Conservation (phyloP, 2,329 filamentous ascomycete genomes). For the Trichoderma citrinoviride region DNA sequence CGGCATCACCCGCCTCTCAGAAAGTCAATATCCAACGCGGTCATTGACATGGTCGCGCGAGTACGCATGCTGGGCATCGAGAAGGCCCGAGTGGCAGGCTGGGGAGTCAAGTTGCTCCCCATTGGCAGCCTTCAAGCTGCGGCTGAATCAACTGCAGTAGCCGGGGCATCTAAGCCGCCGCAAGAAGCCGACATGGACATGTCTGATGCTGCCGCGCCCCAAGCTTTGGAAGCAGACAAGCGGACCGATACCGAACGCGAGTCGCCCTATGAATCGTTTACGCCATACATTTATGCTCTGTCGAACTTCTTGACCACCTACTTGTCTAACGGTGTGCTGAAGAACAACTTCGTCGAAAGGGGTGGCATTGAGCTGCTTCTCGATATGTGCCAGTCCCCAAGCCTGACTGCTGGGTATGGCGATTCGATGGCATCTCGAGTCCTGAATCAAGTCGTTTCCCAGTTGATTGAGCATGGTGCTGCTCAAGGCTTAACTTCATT, state of each 20-base stretch:
- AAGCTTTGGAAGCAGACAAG: slow-evolving; percentile 22
- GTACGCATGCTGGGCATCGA: slow-evolving; percentile 71
- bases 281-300: slow-evolving; percentile 71
- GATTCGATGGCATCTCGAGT: slow-evolving; percentile 66
- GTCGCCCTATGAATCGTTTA: slow-evolving; percentile 42
- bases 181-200: slow-evolving; percentile 61
- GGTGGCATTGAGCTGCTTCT: slow-evolving; percentile 82
- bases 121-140: slow-evolving; percentile 58
- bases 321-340: slow-evolving; percentile 70
- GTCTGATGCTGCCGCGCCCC: slow-evolving; percentile 48
- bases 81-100: slow-evolving; percentile 65
- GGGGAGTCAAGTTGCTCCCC: slow-evolving; percentile 76
- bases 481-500: slow-evolving; percentile 80
- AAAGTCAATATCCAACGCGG: slow-evolving; percentile 74
- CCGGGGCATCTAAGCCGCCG: slow-evolving; percentile 39
- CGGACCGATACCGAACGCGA: slow-evolving; percentile 26
- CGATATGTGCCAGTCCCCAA: slow-evolving; percentile 78
- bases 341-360: slow-evolving; percentile 68
- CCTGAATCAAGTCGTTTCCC: slow-evolving; percentile 70
- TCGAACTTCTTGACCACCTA: slow-evolving; percentile 74
- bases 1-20: slow-evolving; percentile 88
- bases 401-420: slow-evolving; percentile 62
- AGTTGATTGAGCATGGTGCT: slow-evolving; percentile 76
- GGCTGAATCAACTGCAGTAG: slow-evolving; percentile 33
- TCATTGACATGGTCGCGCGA: slow-evolving; percentile 83